Base-by-base conservation (phyloP, 2,329 filamentous ascomycete genomes). In the Pyrenochaeta sp. region DNA sequence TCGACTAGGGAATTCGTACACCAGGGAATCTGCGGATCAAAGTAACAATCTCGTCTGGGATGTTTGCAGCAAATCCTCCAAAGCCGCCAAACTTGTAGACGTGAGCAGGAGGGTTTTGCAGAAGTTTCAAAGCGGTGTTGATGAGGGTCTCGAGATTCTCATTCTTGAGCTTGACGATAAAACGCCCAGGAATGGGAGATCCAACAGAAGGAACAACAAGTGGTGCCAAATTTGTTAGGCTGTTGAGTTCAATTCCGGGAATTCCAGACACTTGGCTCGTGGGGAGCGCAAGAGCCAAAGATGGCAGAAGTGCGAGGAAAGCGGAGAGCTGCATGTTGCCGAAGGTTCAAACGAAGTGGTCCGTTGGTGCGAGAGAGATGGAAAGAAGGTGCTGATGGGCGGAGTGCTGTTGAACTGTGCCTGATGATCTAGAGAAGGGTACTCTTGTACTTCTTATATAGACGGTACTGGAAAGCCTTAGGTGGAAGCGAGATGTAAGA, bases 111-210 rank as follows among this genome's bases (percentile, higher is more conserved):
- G 55, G 53, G 30, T 63, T 60, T 17, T 44, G 47, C 14, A 71
- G 44, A 13, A 64, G 38, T 35, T 49, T 53, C 28, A 69, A 27
- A 11, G 61, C 63, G 13, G 21, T 36, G n/a, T 69, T 56, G 8
- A 74, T 46, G 35, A 61, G 36, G 3, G 20, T 29, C 9, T 66
- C 47, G 27, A 63, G 44, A 47, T 62, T 58, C 24, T 66, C 61
- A 30, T 71, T 63, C 65, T 74, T 74, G 47, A 78, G 43, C 65
- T 74, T 76, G 60, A 77, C 70, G 37, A 78, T 75, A 63, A 74
- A 78, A 54, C 72, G 72, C 53, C 68, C 69, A 5, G 72, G 69
- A 41, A 77, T 68, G 26, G 68, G 54, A 26, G 56, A 37, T 22
- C 67, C 69, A 38, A 60, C 65, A 41, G 68, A 64, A 20, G 73